Base-by-base conservation (phyloP, 1,139 yeast species). In the Yamadazyma triangularis region DNA sequence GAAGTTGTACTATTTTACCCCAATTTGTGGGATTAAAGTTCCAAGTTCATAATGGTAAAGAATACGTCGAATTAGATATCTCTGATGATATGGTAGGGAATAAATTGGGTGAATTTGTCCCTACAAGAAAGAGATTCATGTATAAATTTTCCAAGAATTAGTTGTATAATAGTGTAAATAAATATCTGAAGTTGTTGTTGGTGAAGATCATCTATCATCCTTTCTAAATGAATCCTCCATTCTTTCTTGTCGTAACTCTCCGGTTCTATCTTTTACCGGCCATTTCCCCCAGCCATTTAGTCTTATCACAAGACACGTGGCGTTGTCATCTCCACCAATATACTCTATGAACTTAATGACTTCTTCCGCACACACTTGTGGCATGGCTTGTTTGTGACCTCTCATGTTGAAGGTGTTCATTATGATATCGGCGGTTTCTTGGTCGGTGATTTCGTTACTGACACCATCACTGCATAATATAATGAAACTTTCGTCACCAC, bases 51-150 rank as follows among this genome's bases (percentile, higher is more conserved):
- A 91, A 91, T 59, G 98, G 98, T 23, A 85, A 83, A 57, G 95
- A 88, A 44, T 91, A 89, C 53, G 95, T 88, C 29, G 89, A 88
- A 33, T 73, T 91, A 29, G 89, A 82, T 45, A 75, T 91, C 21
- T 77, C 84, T 8, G 97, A 91, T 51, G 94, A 91, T 47, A 91
- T 91, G 98, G 96, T 91, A 42, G 98, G 98, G n/a, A 77, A 80
- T 42, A 91, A 91, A 57, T 66, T 91, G 36, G 98, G 98, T 3
- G 97, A 91, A 56, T 91, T 86, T 63, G 95, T 95, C 3, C 85
- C 91, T 35, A 91, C 98, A 2, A 72, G 96, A 53, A 85, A 86
- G 73, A 77, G 84, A 56, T 87, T 85, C 61, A 77, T 75, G 43
- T 88, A 85, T 62, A 85, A 88, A 47, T 86, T 77, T 63, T 74